A percentile compares a stretch with the other conserved stretches of the same genome.
phyloP scores from a whole-genome alignment of 148 eudicot genomes.

The Cornus suecica region DNA sequence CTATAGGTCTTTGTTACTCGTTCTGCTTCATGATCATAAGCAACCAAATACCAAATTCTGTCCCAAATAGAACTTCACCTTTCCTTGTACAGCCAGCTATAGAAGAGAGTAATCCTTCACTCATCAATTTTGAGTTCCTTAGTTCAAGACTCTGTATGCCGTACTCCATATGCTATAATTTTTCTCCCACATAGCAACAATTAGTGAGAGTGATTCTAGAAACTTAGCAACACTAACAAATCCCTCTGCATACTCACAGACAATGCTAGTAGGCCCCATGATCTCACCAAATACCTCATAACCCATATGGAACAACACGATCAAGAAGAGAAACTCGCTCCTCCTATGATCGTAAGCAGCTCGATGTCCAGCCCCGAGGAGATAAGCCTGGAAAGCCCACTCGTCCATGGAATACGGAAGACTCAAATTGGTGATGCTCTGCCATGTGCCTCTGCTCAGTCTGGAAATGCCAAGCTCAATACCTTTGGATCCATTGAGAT shows the following conservation, averaged over 20 bases:
- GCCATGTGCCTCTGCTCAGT: too few species aligned
- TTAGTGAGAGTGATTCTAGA: neutral
- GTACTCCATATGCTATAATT: neutral
- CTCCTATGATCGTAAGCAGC: too few species aligned
- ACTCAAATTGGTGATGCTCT: too few species aligned
- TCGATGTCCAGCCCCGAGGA: too few species aligned
- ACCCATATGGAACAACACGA: neutral
- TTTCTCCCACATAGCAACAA: neutral
- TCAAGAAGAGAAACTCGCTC: too few species aligned
- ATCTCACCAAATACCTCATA: neutral
- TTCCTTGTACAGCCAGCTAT: neutral
- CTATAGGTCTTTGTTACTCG: too few species aligned
- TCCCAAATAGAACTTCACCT: neutral
- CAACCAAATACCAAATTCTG: too few species aligned
- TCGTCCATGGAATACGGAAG: too few species aligned
- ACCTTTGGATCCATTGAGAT: too few species aligned
- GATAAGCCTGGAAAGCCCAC: too few species aligned
- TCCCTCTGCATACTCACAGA: too few species aligned
- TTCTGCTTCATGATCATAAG: neutral
- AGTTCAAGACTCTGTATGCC: neutral
- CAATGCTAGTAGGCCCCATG: neutral
- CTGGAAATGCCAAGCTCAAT: too few species aligned
- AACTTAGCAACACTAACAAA: neutral
- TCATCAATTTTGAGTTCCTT: neutral
- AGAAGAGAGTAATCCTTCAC: neutral